These are phyloP conservation scores for Clathrus columnatus DNA, from an alignment of 768 basidiomycete genomes.

Conservation along the genomic window DNA sequence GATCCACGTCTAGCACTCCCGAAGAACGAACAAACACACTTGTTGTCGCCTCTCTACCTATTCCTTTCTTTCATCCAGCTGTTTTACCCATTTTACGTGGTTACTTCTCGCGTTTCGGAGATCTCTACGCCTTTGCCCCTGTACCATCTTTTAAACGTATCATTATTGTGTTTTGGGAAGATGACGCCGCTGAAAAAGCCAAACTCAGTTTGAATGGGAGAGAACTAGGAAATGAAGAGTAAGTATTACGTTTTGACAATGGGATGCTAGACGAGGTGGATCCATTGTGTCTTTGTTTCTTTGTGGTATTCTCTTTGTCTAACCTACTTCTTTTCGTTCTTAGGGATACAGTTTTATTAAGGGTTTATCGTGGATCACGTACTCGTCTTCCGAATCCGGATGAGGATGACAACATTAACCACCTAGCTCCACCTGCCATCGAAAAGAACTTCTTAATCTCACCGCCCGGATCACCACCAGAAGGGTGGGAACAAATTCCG, in stretches of 20 bases:
- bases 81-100: slow-evolving; percentile 55
- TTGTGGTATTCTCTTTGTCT: slow-evolving; percentile 7
- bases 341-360: slow-evolving; percentile 42
- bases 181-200: slow-evolving; percentile 57
- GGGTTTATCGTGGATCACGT: slow-evolving; percentile 68
- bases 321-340: slow-evolving; percentile 11
- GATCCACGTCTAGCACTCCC: slow-evolving; percentile 3
- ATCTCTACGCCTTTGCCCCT: slow-evolving; percentile 87
- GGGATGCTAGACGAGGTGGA: too few relatives aligned
- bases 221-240: slow-evolving; percentile 47
- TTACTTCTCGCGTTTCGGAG: slow-evolving; percentile 72
- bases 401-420: slow-evolving; percentile 26
- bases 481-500: slow-evolving; percentile 87
- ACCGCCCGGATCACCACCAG: slow-evolving; percentile 93
- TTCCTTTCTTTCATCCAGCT: slow-evolving; percentile 64
- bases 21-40: slow-evolving; percentile 65
- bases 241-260: too few relatives aligned
- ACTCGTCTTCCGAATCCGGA: slow-evolving; percentile 44
- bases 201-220: slow-evolving; percentile 61
- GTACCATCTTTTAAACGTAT: slow-evolving; percentile 73
- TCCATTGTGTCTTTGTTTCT: background rate
- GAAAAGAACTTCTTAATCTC: slow-evolving; percentile 98
- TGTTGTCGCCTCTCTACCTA: slow-evolving; percentile 70
- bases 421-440: slow-evolving; percentile 65
- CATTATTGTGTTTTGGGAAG: slow-evolving; percentile 65